Conservation (phyloP, 345 rosid genomes). For the Citrus unshiu region DNA sequence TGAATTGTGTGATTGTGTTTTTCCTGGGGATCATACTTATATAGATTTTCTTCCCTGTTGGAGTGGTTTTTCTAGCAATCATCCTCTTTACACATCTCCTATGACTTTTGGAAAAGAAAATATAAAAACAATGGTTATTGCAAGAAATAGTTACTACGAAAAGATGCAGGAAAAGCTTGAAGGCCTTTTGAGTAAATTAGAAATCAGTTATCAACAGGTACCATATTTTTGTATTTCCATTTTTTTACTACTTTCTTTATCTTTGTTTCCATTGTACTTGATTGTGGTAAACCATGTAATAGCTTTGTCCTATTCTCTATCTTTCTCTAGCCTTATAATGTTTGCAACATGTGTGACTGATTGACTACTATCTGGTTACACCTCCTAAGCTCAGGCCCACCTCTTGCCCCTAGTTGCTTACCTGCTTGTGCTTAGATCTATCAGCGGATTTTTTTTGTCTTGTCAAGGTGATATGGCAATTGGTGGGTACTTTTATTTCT, state of each 20-base stretch:
- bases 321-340: background rate
- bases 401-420: background rate
- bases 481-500: background rate
- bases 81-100: slow-evolving; percentile 52
- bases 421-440: background rate
- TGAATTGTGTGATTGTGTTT: slow-evolving; percentile 59
- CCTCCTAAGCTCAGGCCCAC: background rate
- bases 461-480: background rate
- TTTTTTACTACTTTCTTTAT: background rate
- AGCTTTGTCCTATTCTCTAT: background rate
- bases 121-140: slow-evolving; percentile 53
- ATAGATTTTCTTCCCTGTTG: slow-evolving; percentile 77
- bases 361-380: background rate
- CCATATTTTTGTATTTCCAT: slow-evolving; percentile 11
- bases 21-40: slow-evolving; percentile 42
- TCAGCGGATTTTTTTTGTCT: background rate
- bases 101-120: slow-evolving; percentile 56
- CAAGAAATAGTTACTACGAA: slow-evolving; percentile 61
- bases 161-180: slow-evolving; percentile 63
- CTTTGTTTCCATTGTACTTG: background rate
- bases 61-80: slow-evolving; percentile 44
- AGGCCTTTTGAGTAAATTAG: slow-evolving; percentile 43
- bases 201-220: slow-evolving; percentile 68
- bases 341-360: background rate
- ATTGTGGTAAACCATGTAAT: background rate